Evolutionary conservation across 345 rosid genomes (phyloP), one percentile per base, ranked within the genome.

Genomic region (Aquilaria sinensis): DNA sequence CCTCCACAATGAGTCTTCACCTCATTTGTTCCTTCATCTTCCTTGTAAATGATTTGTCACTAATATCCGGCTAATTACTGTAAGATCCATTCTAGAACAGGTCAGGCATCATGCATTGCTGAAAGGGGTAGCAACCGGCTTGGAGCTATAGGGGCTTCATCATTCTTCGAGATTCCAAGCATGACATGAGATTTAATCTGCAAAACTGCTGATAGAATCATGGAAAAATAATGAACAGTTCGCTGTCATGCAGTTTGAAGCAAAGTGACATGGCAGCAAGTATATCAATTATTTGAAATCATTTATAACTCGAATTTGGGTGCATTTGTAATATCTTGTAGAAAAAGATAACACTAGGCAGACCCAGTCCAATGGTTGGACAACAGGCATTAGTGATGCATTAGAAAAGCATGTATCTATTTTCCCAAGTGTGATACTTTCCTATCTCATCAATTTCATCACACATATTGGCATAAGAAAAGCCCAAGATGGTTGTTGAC

Each of bases 1-100:
- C 51, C 31, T 14, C 51, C 32, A 34, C 51, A 33, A 56, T 6
- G 15, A 16, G 43, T 9, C 14, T 1, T 45, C 65, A 95, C 98
- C 96, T 91, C 94, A 72, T 87, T 87, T 50, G 90, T 81, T 69
- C 96, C 92, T 74, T 92, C 98, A 45, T 95, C 98, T 12, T 91
- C 99, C 75, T 81, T 85, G 81, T 91, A 95, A 23, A 67, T 91
- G 97, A 4, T 92, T 80, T 72, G 68, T 78, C 41, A 91, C 90
- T 71, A 95, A 75, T 59, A 95, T 84, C 73, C 83, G 97, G 76
- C 91, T 96, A 75, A 95, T 91, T 45, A 96, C 96, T 23, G 97
- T 95, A 65, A 95, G 97, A 80, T 95, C 98, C 81, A 83, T 82
- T 70, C 97, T 80, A 47, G 89, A 89, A 75, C 98, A 95, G 58